phyloP scores from a whole-genome alignment of 352 stramenopile species.

The Pythium biforme region DNA sequence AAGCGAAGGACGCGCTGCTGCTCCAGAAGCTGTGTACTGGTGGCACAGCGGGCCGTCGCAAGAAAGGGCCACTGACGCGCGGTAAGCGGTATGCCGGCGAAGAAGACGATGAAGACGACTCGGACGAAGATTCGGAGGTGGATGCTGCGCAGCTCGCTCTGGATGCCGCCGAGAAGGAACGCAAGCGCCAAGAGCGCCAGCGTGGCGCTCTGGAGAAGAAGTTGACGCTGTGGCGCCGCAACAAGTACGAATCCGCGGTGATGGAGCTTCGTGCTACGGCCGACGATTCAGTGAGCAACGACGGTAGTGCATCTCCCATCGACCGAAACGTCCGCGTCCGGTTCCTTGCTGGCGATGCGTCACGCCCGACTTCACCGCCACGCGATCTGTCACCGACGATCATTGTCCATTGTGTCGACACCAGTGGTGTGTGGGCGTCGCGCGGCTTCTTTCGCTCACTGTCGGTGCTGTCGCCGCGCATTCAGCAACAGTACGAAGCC shows the following conservation, averaged over 20 bases:
- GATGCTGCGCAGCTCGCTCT: slow-evolving; percentile 23
- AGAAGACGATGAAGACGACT: slow-evolving; percentile 36
- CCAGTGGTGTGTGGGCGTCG: slow-evolving; percentile 64
- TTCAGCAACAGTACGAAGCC: slow-evolving; percentile 66
- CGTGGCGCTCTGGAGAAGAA: slow-evolving; percentile 47
- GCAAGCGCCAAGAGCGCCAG: slow-evolving; percentile 41
- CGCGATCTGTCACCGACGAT: slow-evolving; percentile 28
- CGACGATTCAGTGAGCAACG: slow-evolving; percentile 11
- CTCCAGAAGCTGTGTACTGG: slow-evolving; percentile 39
- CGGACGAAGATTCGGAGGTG: slow-evolving; percentile 17
- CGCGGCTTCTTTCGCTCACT: slow-evolving; percentile 75
- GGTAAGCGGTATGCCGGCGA: slow-evolving; percentile 32
- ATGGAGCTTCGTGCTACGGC: slow-evolving; percentile 23
- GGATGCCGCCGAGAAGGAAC: slow-evolving; percentile 33
- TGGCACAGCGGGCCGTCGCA: slow-evolving; percentile 25
- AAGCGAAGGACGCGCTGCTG: slow-evolving; percentile 39
- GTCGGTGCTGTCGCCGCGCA: slow-evolving; percentile 43
- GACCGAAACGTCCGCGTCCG: slow-evolving; percentile 32
- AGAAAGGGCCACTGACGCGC: slow-evolving; percentile 25
- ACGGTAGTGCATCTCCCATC: background rate
- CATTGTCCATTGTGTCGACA: slow-evolving; percentile 79
- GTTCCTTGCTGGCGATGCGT: slow-evolving; percentile 65
- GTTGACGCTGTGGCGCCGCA: slow-evolving; percentile 49
- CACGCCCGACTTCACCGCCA: slow-evolving; percentile 30
- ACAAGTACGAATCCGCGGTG: slow-evolving; percentile 58